Conservation (phyloP, 2,329 filamentous ascomycete species). For the Karstenula rhodostoma region DNA sequence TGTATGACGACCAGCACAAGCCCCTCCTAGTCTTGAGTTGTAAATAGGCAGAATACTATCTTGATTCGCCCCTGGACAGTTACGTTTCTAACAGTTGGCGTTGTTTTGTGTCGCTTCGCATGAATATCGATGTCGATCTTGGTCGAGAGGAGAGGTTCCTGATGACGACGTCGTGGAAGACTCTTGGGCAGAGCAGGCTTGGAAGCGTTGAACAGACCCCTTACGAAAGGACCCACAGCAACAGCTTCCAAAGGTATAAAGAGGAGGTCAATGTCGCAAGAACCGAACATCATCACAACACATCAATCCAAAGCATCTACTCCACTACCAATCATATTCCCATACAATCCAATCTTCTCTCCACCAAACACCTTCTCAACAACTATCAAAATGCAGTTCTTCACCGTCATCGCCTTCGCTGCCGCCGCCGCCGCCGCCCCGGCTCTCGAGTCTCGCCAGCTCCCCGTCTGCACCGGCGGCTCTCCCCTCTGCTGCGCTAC, state of each 20-base stretch:
- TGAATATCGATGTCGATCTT: conserved; percentile 32
- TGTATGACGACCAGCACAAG: conserved; percentile 43
- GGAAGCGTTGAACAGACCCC: conserved; percentile 3
- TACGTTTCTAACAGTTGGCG: conserved; percentile 19
- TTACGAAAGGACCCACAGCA: conserved; percentile 19
- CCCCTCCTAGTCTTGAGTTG: conserved; percentile 14
- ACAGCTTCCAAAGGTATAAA: conserved; percentile 40
- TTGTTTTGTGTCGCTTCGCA: conserved; percentile 21
- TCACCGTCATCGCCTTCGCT: conserved; percentile 43
- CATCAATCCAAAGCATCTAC: conserved; percentile 27
- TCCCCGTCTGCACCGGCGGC: conserved; percentile 45
- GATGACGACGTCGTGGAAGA: conserved; percentile 36
- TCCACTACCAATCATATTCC: conserved; percentile 19
- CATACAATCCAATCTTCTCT: conserved; percentile 18
- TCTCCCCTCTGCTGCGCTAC: conserved; percentile 67
- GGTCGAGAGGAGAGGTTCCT: conserved; percentile 16
- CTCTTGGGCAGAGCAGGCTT: conserved; percentile 13
- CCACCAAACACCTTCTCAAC: conserved; percentile 16
- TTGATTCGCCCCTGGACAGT: conserved; percentile 28
- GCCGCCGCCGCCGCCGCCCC: conserved; percentile 40
- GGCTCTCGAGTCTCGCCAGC: conserved; percentile 43
- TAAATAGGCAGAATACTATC: conserved; percentile 20
- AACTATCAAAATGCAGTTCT: conserved; percentile 45
- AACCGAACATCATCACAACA: conserved; percentile 37
- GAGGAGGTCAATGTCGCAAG: conserved; percentile 26